Percentiles rank a stretch among this genome's conserved stretches.
Evolutionary conservation across 2,329 filamentous ascomycete genomes (phyloP).

Genomic region (Colletotrichum falcatum): DNA sequence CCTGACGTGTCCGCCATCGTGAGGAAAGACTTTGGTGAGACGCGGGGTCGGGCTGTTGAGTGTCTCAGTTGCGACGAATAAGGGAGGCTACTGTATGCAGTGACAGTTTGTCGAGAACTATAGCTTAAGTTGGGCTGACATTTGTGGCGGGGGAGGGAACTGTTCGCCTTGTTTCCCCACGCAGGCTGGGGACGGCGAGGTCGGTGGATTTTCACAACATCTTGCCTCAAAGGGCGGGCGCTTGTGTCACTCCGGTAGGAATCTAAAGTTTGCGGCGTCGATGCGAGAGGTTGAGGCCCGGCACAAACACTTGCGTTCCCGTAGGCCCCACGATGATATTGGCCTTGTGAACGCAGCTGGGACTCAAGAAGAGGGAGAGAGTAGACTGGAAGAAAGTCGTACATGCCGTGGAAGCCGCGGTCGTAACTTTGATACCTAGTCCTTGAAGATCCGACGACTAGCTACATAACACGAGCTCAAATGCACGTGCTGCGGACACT

Average conservation of each 20-base stretch:
- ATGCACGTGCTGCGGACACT: neutral
- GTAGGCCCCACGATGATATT: no score
- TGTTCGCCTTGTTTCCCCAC: neutral
- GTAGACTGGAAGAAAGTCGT: neutral
- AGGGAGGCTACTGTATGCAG: neutral
- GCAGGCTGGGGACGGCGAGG: neutral
- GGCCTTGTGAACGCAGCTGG: neutral
- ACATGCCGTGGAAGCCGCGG: neutral
- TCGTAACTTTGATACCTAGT: neutral
- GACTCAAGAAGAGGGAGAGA: no score
- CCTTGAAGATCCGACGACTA: neutral
- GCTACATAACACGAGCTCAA: neutral
- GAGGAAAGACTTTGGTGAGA: neutral
- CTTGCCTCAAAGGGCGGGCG: neutral
- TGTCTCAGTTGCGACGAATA: conserved; percentile 10
- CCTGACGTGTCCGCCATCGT: neutral
- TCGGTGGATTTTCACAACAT: no score
- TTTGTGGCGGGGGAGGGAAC: neutral
- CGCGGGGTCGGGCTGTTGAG: conserved; percentile 18
- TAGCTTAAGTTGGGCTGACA: neutral
- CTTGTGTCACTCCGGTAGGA: neutral
- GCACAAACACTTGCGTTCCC: neutral
- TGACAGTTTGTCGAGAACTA: neutral
- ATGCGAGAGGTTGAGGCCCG: neutral
- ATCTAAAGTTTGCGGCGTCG: neutral